Conservation (phyloP, 345 rosid species). For the Carallia pectinifolia region DNA sequence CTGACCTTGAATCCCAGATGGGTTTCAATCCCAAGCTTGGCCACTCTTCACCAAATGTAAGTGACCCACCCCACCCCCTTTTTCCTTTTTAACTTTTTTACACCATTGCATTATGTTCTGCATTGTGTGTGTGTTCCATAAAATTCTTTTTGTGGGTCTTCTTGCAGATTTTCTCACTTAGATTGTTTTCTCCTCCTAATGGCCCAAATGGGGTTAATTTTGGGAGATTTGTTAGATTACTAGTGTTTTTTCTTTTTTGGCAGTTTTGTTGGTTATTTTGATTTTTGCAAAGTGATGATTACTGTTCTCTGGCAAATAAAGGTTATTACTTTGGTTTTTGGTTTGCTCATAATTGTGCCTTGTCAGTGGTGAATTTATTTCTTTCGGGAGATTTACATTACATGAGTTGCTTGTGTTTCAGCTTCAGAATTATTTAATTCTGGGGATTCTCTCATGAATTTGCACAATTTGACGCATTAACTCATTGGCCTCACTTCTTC, state of each 20-base stretch:
- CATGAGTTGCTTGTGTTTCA: background rate
- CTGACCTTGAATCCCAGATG: conserved; percentile 60
- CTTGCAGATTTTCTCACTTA: no score
- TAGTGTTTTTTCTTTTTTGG: background rate
- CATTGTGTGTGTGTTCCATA: background rate
- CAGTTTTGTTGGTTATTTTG: conserved; percentile 26
- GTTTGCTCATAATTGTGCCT: conserved; percentile 5
- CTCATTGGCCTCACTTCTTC: background rate
- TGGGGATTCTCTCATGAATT: background rate
- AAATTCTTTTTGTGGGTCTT: background rate
- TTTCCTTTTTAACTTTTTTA: background rate
- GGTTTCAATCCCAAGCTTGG: conserved; percentile 58
- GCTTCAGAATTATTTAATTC: background rate
- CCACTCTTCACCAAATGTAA: conserved; percentile 69
- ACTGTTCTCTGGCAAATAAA: conserved; percentile 29
- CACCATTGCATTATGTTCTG: no score
- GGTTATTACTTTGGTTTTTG: conserved; percentile 1
- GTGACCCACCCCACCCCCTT: background rate
- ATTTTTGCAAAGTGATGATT: conserved; percentile 15
- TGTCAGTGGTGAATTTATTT: conserved; percentile 10
- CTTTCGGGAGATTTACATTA: background rate
- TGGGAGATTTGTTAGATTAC: background rate
- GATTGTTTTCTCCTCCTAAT: background rate
- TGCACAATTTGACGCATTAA: background rate
- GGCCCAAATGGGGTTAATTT: conserved; percentile 1